Evolutionary conservation across 2,329 filamentous ascomycete genomes (phyloP).

Genomic region (Neoascochyta sp.): DNA sequence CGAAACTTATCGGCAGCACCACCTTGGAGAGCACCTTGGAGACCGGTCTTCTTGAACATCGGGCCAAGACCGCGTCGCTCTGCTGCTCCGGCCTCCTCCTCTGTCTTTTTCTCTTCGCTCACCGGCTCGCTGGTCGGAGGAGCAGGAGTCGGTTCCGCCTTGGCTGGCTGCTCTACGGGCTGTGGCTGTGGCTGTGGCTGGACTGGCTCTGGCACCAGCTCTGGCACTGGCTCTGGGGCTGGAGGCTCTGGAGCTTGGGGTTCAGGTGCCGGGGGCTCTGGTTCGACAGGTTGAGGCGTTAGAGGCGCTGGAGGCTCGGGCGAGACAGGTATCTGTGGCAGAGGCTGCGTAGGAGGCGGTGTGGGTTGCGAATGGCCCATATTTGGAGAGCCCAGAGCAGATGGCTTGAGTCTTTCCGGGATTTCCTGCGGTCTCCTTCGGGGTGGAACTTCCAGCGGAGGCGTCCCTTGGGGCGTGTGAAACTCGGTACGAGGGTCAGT

Average conservation of each 20-base stretch:
- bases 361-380: conserved; percentile 6
- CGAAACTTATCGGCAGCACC: conserved; percentile 73
- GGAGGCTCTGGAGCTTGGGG: conserved; percentile 10
- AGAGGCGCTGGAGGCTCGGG: no score
- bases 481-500: conserved; percentile 18
- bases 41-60: conserved; percentile 79
- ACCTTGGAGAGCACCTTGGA: conserved; percentile 49
- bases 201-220: conserved; percentile 46
- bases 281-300: conserved; percentile 23
- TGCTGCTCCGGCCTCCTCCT: conserved; percentile 53
- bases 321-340: no score
- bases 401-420: conserved; percentile 26
- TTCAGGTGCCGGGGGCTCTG: conserved; percentile 26
- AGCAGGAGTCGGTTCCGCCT: conserved; percentile 5
- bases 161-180: conserved; percentile 4
- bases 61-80: conserved; percentile 77
- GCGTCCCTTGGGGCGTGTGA: conserved; percentile 22
- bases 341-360: conserved; percentile 13
- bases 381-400: no score
- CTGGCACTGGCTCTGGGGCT: conserved; percentile 7
- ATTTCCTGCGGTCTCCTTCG: conserved; percentile 25
- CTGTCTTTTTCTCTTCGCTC: conserved; percentile 43
- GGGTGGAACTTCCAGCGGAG: conserved; percentile 22
- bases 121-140: conserved; percentile 44
- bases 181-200: conserved; percentile 7